Conservation (phyloP, 2,329 filamentous ascomycete species). For the Penicillium digitatum region DNA sequence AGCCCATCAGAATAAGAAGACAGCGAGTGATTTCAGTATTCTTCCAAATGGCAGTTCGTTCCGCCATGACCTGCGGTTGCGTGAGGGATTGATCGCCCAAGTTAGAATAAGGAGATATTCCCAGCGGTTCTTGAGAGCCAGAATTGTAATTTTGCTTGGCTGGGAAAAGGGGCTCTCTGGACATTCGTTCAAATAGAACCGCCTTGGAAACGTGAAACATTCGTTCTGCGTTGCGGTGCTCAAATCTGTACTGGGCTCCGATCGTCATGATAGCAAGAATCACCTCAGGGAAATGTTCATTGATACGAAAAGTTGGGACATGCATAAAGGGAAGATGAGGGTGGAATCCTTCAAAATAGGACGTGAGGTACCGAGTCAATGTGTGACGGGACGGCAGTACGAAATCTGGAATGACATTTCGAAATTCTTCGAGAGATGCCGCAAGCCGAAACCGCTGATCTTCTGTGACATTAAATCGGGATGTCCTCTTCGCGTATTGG, state of each 20-base stretch:
- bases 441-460: slow-evolving; percentile 31
- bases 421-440: slow-evolving; percentile 30
- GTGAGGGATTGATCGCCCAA: slow-evolving; percentile 8
- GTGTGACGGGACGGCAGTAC: slow-evolving; percentile 66
- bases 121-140: slow-evolving; percentile 16
- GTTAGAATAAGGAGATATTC: slow-evolving; percentile 14
- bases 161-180: slow-evolving; percentile 20
- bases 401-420: slow-evolving; percentile 46
- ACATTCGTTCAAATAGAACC: slow-evolving; percentile 61
- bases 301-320: slow-evolving; percentile 60
- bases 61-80: slow-evolving; percentile 12
- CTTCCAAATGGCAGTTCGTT: slow-evolving; percentile 16
- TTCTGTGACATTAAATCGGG: slow-evolving; percentile 28
- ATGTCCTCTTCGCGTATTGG: slow-evolving; percentile 20
- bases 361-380: slow-evolving; percentile 64
- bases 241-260: slow-evolving; percentile 49
- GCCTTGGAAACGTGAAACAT: slow-evolving; percentile 54
- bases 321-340: slow-evolving; percentile 62
- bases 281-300: slow-evolving; percentile 64
- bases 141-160: slow-evolving; percentile 14
- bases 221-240: slow-evolving; percentile 35
- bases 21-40: slow-evolving; percentile 32
- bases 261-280: slow-evolving; percentile 65
- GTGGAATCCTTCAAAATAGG: slow-evolving; percentile 65
- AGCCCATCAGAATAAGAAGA: slow-evolving; percentile 32